Evolutionary conservation across 192 early-diverging fungal genomes (phyloP), one percentile per base, ranked within the genome.

Genomic region (Entomortierella chlamydospora): DNA sequence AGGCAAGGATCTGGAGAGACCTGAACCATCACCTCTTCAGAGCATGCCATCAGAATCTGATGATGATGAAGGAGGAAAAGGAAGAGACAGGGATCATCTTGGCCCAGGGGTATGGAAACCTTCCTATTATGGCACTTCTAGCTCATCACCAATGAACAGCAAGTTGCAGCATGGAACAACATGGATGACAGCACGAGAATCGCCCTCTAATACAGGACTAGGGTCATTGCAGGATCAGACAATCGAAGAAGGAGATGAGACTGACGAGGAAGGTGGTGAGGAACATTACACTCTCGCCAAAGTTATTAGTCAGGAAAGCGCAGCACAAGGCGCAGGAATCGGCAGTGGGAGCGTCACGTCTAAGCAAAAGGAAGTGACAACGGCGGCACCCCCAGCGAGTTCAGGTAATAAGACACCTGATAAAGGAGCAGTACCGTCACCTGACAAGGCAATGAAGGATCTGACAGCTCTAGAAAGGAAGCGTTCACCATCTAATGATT

Each of bases 121-220:
- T 60, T n/a, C n/a, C n/a, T n/a, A n/a, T n/a, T n/a, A n/a, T n/a
- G n/a, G n/a, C n/a, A n/a, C 67, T 0, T 67, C 72, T 3, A n/a
- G 15, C 13, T 23, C 23, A 6, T 61, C 72, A 4, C 72, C 64
- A 20, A 67, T 42, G 37, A 65, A 51, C 15, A 67, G 39, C 23
- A 54, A n/a, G n/a, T n/a, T 64, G 17, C 52, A 68, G 43, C 59
- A 67, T 15, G 74, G 66, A 1, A 47, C 53, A 20, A 70, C 74
- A 0, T 78, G 74, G 74, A 39, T 54, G 0, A 78, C 74, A 13
- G 74, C 74, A 18, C 53, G 61, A 20, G 74, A 78, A 25, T 68
- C 63, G 33, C 28, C 56, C 0, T 64, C 74, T 0, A 78, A 67
- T 56, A 23, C 51, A 12, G 56, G 67, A 22, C 54, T 54, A 7